phyloP scores from a whole-genome alignment of 768 basidiomycete species.

The Tylopilus sp. region DNA sequence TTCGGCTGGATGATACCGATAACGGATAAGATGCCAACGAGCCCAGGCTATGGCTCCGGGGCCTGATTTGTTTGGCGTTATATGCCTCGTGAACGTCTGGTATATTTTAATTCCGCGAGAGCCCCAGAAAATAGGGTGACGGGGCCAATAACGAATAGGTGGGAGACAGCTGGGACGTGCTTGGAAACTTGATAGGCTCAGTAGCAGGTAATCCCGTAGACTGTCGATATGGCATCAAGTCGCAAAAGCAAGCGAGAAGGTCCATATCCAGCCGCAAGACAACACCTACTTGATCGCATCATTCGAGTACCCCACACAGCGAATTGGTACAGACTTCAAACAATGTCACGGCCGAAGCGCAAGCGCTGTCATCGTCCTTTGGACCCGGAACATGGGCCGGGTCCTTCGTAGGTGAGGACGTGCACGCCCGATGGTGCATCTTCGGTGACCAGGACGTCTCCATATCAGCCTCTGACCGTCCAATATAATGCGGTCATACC shows the following conservation, averaged over 20 bases:
- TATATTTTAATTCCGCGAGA: neutral
- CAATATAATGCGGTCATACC: neutral
- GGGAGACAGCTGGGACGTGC: no score
- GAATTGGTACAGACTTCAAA: neutral
- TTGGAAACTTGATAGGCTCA: no score
- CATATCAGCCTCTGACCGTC: neutral
- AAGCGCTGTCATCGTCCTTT: neutral
- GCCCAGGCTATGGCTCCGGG: neutral
- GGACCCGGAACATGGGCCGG: neutral
- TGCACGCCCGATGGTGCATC: neutral
- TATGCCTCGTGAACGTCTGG: neutral
- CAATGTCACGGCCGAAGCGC: neutral
- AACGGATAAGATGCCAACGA: neutral
- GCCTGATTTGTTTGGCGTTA: neutral
- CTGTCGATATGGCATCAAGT: neutral
- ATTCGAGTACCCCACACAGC: neutral
- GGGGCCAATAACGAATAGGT: no score
- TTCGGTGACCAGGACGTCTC: neutral
- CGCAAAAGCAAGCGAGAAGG: neutral
- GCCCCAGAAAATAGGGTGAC: neutral
- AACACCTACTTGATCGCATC: neutral
- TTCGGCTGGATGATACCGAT: constrained; percentile 5
- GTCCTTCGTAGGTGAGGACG: neutral
- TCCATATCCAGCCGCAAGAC: neutral
- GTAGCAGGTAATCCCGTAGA: neutral